Conservation (phyloP, 306 rosid genomes). For the Inga leiocalycina region DNA sequence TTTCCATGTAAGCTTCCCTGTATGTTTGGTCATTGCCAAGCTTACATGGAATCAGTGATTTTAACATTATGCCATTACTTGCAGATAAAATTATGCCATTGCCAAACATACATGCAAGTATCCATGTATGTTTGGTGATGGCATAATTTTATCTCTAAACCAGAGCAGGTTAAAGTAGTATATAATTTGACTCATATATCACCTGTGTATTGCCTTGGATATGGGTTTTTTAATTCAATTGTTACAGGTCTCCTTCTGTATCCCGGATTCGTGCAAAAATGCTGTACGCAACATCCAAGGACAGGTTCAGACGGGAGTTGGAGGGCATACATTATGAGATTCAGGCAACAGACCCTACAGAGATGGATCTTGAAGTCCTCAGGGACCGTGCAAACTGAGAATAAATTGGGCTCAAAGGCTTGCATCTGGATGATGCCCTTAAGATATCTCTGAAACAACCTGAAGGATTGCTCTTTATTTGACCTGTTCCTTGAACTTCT, state of each 20-base stretch:
- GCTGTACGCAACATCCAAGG: slow-evolving; percentile 84
- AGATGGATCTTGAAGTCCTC: slow-evolving; percentile 84
- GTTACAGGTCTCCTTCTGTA: slow-evolving; percentile 72
- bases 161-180: neutral
- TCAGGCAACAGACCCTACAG: slow-evolving; percentile 83
- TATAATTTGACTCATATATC: slow-evolving; percentile 6
- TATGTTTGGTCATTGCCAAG: neutral
- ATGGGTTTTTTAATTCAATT: slow-evolving; percentile 17
- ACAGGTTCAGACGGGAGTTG: slow-evolving; percentile 77
- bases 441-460: slow-evolving; percentile 35
- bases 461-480: slow-evolving; percentile 26
- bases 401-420: slow-evolving; percentile 22
- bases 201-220: neutral
- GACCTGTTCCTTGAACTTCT: slow-evolving; percentile 35
- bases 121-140: neutral
- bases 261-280: slow-evolving; percentile 81
- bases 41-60: no score
- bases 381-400: slow-evolving; percentile 72
- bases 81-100: no score
- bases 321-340: slow-evolving; percentile 87
- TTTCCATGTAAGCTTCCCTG: neutral
- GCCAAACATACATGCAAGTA: no score
- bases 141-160: neutral
- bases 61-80: no score
- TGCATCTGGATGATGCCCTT: slow-evolving; percentile 37